These are phyloP conservation scores for Thalassiosira mediterranea DNA, from an alignment of 352 stramenopile genomes.

Conservation along the genomic window DNA sequence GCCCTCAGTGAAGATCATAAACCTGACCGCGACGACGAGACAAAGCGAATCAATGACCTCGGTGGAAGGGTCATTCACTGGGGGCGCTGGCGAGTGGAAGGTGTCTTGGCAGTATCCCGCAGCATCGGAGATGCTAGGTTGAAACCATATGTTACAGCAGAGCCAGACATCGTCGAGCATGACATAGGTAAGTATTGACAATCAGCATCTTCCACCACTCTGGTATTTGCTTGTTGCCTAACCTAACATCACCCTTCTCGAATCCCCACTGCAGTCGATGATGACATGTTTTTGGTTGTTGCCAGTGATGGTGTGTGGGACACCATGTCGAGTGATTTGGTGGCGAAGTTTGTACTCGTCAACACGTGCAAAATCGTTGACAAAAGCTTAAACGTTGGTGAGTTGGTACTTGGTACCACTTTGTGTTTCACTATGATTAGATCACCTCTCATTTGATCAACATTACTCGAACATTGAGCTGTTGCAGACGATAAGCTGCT, in stretches of 20 bases:
- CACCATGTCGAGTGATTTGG: constrained; percentile 87
- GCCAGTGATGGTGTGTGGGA: constrained; percentile 90
- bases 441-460: neutral
- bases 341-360: constrained; percentile 85
- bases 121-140: constrained; percentile 79
- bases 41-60: constrained; percentile 81
- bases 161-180: constrained; percentile 87
- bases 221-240: too few species aligned
- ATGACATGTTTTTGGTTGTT: constrained; percentile 88
- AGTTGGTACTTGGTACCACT: constrained; percentile 69
- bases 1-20: constrained; percentile 86
- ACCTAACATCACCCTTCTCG: too few species aligned
- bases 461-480: neutral
- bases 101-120: constrained; percentile 77
- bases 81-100: constrained; percentile 85
- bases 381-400: constrained; percentile 52
- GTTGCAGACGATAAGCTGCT: constrained; percentile 47
- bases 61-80: constrained; percentile 85
- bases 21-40: constrained; percentile 83
- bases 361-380: constrained; percentile 76
- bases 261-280: constrained; percentile 58
- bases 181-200: constrained; percentile 62
- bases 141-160: constrained; percentile 86
- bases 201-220: neutral
- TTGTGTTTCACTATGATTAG: constrained; percentile 55